Evolutionary conservation across 495 filamentous ascomycete species (phyloP).

Genomic region (Cladorrhinum samala): DNA sequence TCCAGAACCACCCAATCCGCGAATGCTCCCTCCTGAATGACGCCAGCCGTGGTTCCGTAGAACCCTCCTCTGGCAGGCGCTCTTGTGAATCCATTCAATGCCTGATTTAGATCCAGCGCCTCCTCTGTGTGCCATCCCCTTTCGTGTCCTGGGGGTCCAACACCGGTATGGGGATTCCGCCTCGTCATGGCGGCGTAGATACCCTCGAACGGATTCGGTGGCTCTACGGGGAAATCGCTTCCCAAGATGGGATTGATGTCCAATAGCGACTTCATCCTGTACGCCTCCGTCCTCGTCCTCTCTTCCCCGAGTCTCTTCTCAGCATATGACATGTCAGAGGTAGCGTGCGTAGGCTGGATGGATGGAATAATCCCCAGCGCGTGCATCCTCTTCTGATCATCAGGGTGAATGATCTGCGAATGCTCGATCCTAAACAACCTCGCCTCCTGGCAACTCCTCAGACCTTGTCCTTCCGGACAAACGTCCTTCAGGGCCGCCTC

Average conservation of each 20-base stretch:
- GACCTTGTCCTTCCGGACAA: conserved; percentile 34
- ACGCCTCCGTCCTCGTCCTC: conserved; percentile 45
- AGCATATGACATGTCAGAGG: conserved; percentile 57
- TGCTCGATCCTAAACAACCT: conserved; percentile 60
- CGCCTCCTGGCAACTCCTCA: conserved; percentile 38
- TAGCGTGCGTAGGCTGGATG: conserved; percentile 65
- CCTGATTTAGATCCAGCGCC: conserved; percentile 45
- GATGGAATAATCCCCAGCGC: conserved; percentile 54
- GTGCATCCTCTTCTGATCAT: conserved; percentile 49
- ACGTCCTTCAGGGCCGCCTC: conserved; percentile 36
- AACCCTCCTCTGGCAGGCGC: conserved; percentile 42
- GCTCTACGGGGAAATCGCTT: conserved; percentile 62
- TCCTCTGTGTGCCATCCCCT: conserved; percentile 51
- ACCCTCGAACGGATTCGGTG: conserved; percentile 52
- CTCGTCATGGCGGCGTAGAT: conserved; percentile 57
- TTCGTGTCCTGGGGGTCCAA: conserved; percentile 35
- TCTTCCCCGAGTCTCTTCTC: conserved; percentile 46
- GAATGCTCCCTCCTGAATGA: conserved; percentile 46
- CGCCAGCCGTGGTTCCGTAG: conserved; percentile 46
- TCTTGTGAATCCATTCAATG: conserved; percentile 51
- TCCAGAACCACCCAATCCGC: conserved; percentile 62
- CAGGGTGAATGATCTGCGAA: conserved; percentile 57
- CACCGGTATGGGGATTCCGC: conserved; percentile 44
- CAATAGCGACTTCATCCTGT: conserved; percentile 52
- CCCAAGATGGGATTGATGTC: conserved; percentile 46